Evolutionary conservation across 2,329 filamentous ascomycete species (phyloP), one percentile per base, ranked within the genome.

Genomic region (Knoxdaviesia proteae): DNA sequence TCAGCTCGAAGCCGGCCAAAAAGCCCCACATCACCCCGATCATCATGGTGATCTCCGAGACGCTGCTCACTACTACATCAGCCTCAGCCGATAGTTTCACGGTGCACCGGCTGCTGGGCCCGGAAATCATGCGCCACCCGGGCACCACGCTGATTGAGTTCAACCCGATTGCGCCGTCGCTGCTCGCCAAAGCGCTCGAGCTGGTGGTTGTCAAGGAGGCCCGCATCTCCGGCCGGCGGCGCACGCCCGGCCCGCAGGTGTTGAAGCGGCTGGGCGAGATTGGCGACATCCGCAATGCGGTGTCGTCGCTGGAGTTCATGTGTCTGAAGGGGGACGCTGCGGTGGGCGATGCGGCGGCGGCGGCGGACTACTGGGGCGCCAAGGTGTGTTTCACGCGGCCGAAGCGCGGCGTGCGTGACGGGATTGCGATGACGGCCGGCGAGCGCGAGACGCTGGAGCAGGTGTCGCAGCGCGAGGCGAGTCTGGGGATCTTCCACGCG

Each of bases 401-500:
- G 4, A 86, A 79, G 54, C 78, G 73, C 49, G 61, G 64, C 1
- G 59, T 62, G 31, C 74, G 71, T 49, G 71, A 73, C 39, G 58
- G 59, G 20, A 64, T 74, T 6, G 60, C 62, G 4, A 58, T 93
- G 45, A 94, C 86, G 0, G 70, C 71, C 47, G 77, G 80, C 53
- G 90, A 96, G 56, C 66, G 73, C 45, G 80, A 92, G 48, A 87
- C 77, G 5, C 59, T 96, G 7, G 75, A 84, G 53, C 64, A 90
- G 46, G 73, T 96, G 29, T 84, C 82, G 1, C 84, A 87, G 53
- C 74, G 90, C 44, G 90, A 96, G 60, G 79, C 82, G 10, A 94
- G 80, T 48, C 65, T 98, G 3, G 90, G 88, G 1, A 84, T 98
- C 41, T 98, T 98, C 54, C 90, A 98, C 56, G 86, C 90, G 0